Evolutionary conservation across 2,329 filamentous ascomycete species (phyloP).

Genomic region (Fusarium beomiforme): DNA sequence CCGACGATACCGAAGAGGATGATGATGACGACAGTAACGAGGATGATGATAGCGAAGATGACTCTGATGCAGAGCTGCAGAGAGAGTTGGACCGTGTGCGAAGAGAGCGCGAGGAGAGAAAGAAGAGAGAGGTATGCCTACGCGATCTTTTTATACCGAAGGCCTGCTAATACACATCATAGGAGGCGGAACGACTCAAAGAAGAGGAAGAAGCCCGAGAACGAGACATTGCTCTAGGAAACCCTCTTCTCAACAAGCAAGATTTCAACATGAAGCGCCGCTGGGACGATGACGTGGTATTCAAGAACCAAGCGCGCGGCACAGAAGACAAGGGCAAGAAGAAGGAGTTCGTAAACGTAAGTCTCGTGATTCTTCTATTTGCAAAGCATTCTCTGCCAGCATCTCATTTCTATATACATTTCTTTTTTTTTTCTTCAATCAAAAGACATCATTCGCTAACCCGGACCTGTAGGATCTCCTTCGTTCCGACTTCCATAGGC

Average conservation of each 20-base stretch:
- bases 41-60: slow-evolving; percentile 63
- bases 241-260: slow-evolving; percentile 87
- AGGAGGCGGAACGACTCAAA: slow-evolving; percentile 83
- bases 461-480: slow-evolving; percentile 74
- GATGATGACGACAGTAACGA: slow-evolving; percentile 65
- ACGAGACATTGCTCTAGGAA: slow-evolving; percentile 88
- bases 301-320: slow-evolving; percentile 97
- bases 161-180: slow-evolving; percentile 16
- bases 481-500: slow-evolving; percentile 95
- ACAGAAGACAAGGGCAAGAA: slow-evolving; percentile 89
- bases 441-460: slow-evolving; percentile 32
- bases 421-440: neutral
- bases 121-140: slow-evolving; percentile 50
- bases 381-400: neutral
- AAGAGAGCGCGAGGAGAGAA: slow-evolving; percentile 67
- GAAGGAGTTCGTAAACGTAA: slow-evolving; percentile 96
- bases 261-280: slow-evolving; percentile 92
- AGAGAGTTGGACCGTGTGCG: slow-evolving; percentile 95
- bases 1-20: slow-evolving; percentile 69
- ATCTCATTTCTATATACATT: neutral
- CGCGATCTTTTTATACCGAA: neutral
- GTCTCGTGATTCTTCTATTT: slow-evolving; percentile 45
- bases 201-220: slow-evolving; percentile 86
- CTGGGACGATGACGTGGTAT: slow-evolving; percentile 99
- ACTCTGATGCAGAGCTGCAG: slow-evolving; percentile 79